A percentile compares a stretch with the other conserved stretches of the same genome.
Evolutionary conservation across 345 rosid species (phyloP).

Genomic region (Carallia pectinifolia): DNA sequence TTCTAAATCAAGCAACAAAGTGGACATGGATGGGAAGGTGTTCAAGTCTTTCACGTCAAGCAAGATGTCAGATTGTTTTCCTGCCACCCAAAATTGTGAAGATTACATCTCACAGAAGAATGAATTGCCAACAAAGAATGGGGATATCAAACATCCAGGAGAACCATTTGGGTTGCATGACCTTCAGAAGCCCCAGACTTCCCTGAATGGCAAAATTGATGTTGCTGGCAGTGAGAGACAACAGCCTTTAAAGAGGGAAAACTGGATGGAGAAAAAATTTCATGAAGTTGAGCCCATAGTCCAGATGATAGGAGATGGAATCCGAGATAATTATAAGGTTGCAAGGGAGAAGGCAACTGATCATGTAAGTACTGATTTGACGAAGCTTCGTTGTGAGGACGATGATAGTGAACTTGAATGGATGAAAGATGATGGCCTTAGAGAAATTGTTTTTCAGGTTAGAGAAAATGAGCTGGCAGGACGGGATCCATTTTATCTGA

Average conservation of each 20-base stretch:
- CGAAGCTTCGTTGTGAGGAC: constrained; percentile 42
- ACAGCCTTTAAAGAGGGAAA: constrained; percentile 33
- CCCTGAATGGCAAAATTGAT: constrained; percentile 12
- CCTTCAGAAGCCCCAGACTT: constrained; percentile 20
- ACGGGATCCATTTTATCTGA: constrained; percentile 74
- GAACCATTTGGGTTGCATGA: constrained; percentile 17
- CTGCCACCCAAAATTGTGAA: constrained; percentile 26
- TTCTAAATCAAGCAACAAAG: constrained; percentile 22
- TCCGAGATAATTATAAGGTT: constrained; percentile 62
- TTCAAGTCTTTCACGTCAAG: constrained; percentile 6
- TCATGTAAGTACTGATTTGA: constrained; percentile 30
- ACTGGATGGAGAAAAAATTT: constrained; percentile 67
- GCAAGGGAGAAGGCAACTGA: constrained; percentile 59
- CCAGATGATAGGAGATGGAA: constrained; percentile 67
- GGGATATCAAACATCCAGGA: constrained; percentile 26
- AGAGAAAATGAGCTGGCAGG: constrained; percentile 88
- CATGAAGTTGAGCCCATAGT: constrained; percentile 66
- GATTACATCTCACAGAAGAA: constrained; percentile 20
- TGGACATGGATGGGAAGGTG: constrained; percentile 21
- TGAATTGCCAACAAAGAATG: constrained; percentile 24
- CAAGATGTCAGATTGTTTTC: constrained; percentile 29
- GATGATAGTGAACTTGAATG: constrained; percentile 72
- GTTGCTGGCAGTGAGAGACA: constrained; percentile 23
- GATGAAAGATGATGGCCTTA: constrained; percentile 83
- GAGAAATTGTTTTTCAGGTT: constrained; percentile 77